Evolutionary conservation across 1,284 basidiomycete species (phyloP), one percentile per base, ranked within the genome.

Genomic region (Microbotryomycetes sp.): DNA sequence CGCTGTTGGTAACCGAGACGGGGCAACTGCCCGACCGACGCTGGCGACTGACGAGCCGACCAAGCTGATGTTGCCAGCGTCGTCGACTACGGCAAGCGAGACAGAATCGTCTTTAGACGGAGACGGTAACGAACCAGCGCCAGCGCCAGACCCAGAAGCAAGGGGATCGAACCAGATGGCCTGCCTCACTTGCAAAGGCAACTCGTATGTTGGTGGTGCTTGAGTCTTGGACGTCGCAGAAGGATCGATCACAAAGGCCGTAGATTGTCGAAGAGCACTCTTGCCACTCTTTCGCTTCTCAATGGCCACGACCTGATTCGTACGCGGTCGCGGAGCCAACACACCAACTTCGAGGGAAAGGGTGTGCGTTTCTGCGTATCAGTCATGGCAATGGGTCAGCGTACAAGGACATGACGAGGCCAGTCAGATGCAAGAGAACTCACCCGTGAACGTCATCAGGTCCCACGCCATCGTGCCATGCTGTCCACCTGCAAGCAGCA

Each of bases 391-490:
- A n/a, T n/a, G n/a, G n/a, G n/a, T n/a, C n/a, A 11, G 35, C 35
- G 35, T 41, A 18, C 35, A 15, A 11, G 31, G 27, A 27, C 41
- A 49, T 21, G 26, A 30, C 18, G 54, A 18, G 18, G 29, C 28
- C 4, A 28, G 18, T 3, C 24, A 7, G 29, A 50, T 5, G 9
- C 57, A 24, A 9, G 56, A 21, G 55, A 83, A 75, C 82, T 71
- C 73, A 89, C 89, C 83, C 71, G 81, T 80, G 62, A 84, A 85
- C 29, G 79, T 78, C 54, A 94, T 74, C 35, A 94, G 74, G 75
- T 96, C 89, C 91, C 91, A 96, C 48, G 90, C 75, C 27, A 84
- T 78, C 4, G 91, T 70, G 41, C 85, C 82, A 46, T 77, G 74
- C 3, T 73, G 71, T 15, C 82, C 81, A 1, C 78, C 77, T 29